Evolutionary conservation across 192 early-diverging fungal species (phyloP), one percentile per base, ranked within the genome.

Genomic region (Dispira simplex): DNA sequence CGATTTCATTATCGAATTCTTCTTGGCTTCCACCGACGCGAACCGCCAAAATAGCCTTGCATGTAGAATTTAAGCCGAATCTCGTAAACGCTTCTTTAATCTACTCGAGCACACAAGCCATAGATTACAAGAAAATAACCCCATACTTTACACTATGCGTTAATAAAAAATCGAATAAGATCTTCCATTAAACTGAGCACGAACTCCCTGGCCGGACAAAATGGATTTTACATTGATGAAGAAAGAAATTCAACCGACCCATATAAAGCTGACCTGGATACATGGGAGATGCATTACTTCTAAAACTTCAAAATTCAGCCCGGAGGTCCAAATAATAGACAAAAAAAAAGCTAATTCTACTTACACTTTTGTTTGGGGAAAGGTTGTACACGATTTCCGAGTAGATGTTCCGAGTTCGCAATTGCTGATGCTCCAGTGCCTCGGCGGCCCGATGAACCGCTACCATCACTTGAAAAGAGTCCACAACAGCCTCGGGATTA

Each of bases 351-450:
- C 11, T 9, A 53, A 25, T 13, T 44, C 21, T 11, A 51, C 73
- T 44, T 79, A 81, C 81, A 55, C 80, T 79, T 47, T 69, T 74
- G 14, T 72, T 68, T 5, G 80, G 71, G 1, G 80, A 80, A 56
- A 84, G 73, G 47, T 74, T 72, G 54, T 80, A 84, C 14, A 82
- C 75, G 55, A 82, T 76, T 68, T 84, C 82, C 11, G 80, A 80
- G 66, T 74, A 70, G 12, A 84, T 53, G 48, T 73, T 76, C 55
- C 77, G 73, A 3, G 82, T 82, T 57, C 72, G 80, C 12, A 84
- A 57, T n/a, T 77, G 75, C 32, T 72, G 64, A n/a, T 63, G 25
- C 44, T 68, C 65, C 44, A 76, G 69, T 26, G 78, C 69, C 44
- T 80, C 67, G 11, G 78, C 68, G 8, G 82, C 78, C 46, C 70